phyloP scores from a whole-genome alignment of 345 rosid species.

The Hibiscus syriacus region DNA sequence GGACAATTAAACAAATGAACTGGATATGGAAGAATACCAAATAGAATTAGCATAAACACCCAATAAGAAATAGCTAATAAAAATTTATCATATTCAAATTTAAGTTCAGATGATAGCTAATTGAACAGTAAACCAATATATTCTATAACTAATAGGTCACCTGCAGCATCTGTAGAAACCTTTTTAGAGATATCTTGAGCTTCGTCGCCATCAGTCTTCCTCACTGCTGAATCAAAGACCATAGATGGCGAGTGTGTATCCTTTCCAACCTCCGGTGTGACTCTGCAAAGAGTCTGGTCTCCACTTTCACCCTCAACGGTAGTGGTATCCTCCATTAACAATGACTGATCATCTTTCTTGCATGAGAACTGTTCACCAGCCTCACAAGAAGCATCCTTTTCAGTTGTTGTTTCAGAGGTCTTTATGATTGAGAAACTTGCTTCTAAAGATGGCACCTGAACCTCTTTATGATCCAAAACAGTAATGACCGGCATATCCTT shows the following conservation, averaged over 20 bases:
- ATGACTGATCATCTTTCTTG: constrained; percentile 19
- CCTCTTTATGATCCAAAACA: constrained; percentile 21
- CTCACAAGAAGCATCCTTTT: constrained; percentile 17
- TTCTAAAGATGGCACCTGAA: constrained; percentile 15
- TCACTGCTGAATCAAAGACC: constrained; percentile 24
- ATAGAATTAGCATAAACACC: too few relatives aligned
- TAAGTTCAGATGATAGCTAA: not conserved
- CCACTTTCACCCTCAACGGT: constrained; percentile 23
- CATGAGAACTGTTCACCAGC: constrained; percentile 17
- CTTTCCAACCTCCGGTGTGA: constrained; percentile 19
- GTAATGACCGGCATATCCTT: constrained; percentile 14
- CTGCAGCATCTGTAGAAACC: constrained; percentile 28
- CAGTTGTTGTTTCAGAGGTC: constrained; percentile 20
- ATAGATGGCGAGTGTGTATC: constrained; percentile 17
- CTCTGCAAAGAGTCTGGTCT: constrained; percentile 20
- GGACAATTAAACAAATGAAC: too few relatives aligned
- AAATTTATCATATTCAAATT: not conserved
- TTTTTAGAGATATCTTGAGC: constrained; percentile 16
- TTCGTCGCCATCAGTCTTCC: constrained; percentile 24
- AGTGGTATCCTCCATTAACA: constrained; percentile 19
- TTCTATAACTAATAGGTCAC: constrained; percentile 19
- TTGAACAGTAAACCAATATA: not conserved
- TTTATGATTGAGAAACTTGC: constrained; percentile 19
- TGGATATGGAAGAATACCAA: too few relatives aligned
- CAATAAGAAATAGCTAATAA: too few relatives aligned